These are phyloP conservation scores for Neopestalotiopsis clavispora DNA, from an alignment of 2,329 filamentous ascomycete genomes.

Conservation along the genomic window DNA sequence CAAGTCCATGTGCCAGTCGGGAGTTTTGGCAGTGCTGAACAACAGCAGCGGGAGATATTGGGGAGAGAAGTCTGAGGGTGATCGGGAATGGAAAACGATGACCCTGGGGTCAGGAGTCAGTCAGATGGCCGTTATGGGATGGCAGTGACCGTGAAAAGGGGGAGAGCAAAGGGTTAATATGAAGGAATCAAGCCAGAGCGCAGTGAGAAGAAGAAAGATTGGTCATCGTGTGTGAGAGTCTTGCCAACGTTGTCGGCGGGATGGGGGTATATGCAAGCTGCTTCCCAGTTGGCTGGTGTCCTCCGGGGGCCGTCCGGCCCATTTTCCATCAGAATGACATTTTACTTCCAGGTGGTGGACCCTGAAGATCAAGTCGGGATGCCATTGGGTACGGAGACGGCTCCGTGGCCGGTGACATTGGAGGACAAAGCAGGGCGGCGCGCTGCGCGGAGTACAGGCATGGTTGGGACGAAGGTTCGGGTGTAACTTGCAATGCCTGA, in stretches of 20 bases:
- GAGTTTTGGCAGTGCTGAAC: neutral
- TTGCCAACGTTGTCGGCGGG: neutral
- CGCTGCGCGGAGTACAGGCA: neutral
- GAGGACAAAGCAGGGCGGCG: neutral
- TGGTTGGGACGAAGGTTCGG: neutral
- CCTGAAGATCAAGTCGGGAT: neutral
- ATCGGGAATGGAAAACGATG: too few relatives aligned
- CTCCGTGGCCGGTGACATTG: slow-evolving; percentile 1
- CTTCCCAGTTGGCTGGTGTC: neutral
- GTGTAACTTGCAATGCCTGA: too few relatives aligned
- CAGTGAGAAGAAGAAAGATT: neutral
- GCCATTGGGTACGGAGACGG: neutral
- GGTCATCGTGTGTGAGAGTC: neutral
- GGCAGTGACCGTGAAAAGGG: too few relatives aligned
- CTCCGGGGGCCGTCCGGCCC: neutral
- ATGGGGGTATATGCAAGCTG: slow-evolving; percentile 5
- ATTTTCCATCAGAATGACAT: neutral
- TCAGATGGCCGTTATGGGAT: too few relatives aligned
- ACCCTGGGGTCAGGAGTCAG: too few relatives aligned
- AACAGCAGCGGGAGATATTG: neutral
- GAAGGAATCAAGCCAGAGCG: neutral
- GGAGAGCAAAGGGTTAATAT: neutral
- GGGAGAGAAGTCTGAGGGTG: neutral
- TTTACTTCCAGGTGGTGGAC: neutral
- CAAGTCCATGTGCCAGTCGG: neutral